These are phyloP conservation scores for Nosema bombycis DNA, from an alignment of 371 early-diverging fungal genomes.

Conservation along the genomic window DNA sequence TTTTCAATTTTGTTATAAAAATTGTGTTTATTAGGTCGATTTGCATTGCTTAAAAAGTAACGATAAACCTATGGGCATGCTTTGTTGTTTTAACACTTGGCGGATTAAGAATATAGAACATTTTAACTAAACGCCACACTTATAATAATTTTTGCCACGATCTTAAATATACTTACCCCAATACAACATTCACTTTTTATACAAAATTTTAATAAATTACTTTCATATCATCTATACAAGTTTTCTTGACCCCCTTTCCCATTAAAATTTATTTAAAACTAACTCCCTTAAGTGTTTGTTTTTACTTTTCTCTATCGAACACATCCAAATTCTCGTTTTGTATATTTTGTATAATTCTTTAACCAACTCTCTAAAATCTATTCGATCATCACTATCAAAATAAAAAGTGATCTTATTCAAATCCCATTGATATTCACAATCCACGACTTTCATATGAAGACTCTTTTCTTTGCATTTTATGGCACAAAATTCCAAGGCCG, in stretches of 20 bases:
- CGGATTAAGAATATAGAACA: slow-evolving; percentile 19
- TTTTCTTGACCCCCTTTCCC: too few relatives aligned
- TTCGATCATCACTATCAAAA: slow-evolving; percentile 67
- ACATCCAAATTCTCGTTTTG: slow-evolving; percentile 97
- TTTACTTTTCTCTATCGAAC: slow-evolving; percentile 61
- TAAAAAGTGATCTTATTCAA: slow-evolving; percentile 65
- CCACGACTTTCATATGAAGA: slow-evolving; percentile 61
- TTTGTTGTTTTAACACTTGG: too few relatives aligned
- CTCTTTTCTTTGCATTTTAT: slow-evolving; percentile 44
- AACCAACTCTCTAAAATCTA: slow-evolving; percentile 93
- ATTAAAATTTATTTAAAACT: too few relatives aligned
- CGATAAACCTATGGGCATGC: too few relatives aligned
- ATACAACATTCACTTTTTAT: not conserved
- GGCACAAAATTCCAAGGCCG: slow-evolving; percentile 54
- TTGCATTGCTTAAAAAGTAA: too few relatives aligned
- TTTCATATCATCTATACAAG: too few relatives aligned
- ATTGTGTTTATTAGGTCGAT: too few relatives aligned
- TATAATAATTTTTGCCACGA: not conserved
- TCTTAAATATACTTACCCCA: not conserved
- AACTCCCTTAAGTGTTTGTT: slow-evolving; percentile 36
- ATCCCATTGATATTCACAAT: slow-evolving; percentile 66
- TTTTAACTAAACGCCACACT: not conserved
- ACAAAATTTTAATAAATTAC: too few relatives aligned
- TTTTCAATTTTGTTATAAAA: too few relatives aligned
- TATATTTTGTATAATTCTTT: slow-evolving; percentile 91